phyloP scores from a whole-genome alignment of 176 grass and related monocot genomes.

The Aechmea fasciata region DNA sequence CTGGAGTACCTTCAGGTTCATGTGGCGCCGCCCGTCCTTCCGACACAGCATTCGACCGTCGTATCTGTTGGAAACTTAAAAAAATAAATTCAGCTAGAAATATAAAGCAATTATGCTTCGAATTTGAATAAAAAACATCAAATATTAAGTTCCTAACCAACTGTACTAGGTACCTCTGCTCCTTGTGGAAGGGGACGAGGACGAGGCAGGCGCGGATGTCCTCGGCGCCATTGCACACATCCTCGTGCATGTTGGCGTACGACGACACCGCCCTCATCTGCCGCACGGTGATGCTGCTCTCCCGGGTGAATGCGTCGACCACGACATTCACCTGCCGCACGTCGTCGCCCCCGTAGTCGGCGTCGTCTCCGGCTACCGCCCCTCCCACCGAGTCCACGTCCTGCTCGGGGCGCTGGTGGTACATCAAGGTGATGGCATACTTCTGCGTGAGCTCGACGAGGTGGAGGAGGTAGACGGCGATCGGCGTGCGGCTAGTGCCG shows the following conservation, averaged over 20 bases:
- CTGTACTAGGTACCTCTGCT: constrained; percentile 26
- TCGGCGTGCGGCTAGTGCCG: background rate
- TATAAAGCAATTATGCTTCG: too few relatives aligned
- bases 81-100: background rate
- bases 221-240: constrained; percentile 49
- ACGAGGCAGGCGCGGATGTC: constrained; percentile 44
- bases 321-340: constrained; percentile 1
- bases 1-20: constrained; percentile 41
- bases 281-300: constrained; percentile 13
- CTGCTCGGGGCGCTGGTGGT: constrained; percentile 17
- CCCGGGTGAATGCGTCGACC: constrained; percentile 27
- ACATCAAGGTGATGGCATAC: constrained; percentile 16
- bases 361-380: background rate
- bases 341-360: background rate
- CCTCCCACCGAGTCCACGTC: background rate
- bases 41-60: constrained; percentile 54
- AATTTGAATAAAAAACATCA: too few relatives aligned
- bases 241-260: constrained; percentile 44
- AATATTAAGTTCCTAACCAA: background rate
- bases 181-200: constrained; percentile 54
- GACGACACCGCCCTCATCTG: constrained; percentile 46
- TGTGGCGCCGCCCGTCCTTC: constrained; percentile 19
- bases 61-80: constrained; percentile 15
- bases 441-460: constrained; percentile 31
- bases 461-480: constrained; percentile 21